Base-by-base conservation (phyloP, 441 rosid genomes). In the Capsella rubella region DNA sequence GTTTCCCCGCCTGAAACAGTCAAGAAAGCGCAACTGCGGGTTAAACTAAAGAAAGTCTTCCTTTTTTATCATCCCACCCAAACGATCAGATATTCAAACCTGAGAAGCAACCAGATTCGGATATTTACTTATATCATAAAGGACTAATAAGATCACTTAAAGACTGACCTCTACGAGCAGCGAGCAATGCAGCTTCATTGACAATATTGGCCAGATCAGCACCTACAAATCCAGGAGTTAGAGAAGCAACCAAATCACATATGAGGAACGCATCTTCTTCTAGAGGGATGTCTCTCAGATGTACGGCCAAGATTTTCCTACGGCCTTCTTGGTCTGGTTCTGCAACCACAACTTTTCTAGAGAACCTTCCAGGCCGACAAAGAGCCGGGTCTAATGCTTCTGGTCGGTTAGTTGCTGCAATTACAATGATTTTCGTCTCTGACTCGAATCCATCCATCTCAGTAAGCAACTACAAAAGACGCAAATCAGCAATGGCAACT, bases 361-460 rank as follows among this genome's bases (percentile, higher is more conserved):
- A 89, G 87, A 89, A 89, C 49, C 95, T 86, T 65, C 95, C 92
- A 13, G 95, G 90, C 16, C 92, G 87, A 77, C 95, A 87, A 49
- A 89, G 89, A 29, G 95, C 92, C 2, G 87, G 73, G 73, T 89
- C 95, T 80, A 89, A 77, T 11, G 92, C 89, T 59, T 86, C 95
- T 50, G 95, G 95, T 50, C 92, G 75, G 78, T 89, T 89, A 40
- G 95, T 89, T 76, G 92, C 90, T 40, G 90, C 92, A 65, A 89
- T 82, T 62, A 89, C 92, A 50, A 89, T 82, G 57, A 87, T 86
- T 83, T 84, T 95, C 75, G 81, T 87, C 52, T 85, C 90, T 2
- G 88, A 75, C 80, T 86, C 92, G 60, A 89, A 89, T 40, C 99
- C 98, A 79, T 95, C 99, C 98, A 92, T 92, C 84, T 95, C 98